Base-by-base conservation (phyloP, 1,284 basidiomycete species). In the Xerocomus nothofagi region DNA sequence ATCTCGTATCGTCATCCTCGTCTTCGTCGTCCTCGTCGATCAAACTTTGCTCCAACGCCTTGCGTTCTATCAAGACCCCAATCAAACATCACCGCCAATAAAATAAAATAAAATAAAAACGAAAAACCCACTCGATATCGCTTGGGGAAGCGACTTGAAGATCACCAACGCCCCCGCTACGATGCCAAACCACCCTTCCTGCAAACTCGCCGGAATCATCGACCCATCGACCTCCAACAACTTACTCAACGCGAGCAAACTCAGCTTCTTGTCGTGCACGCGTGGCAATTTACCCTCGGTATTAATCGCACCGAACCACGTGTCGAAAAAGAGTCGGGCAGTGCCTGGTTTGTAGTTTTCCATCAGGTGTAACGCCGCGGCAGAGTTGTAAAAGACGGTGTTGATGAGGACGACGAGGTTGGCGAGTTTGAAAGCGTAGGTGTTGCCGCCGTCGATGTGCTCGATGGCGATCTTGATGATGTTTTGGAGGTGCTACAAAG, bases 241-340 rank as follows among this genome's bases (percentile, higher is more conserved):
- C 33, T 82, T 81, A 56, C 84, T 89, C 53, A 95, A 71, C 9
- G 91, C 82, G 51, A 90, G 67, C 44, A 93, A 80, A 54, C 81
- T 82, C 49, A 96, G 74, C 69, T 91, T 93, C 79, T 93, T 93
- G 69, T 95, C 92, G 66, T 96, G 91, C 32, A 95, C 91, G n/a
- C 91, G 80, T 3, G 88, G 88, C 38, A 93, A 76, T 42, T 77
- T 79, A 26, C 75, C 72, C 20, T 82, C 75, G 41, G 73, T 71
- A 49, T 80, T 82, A 66, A 93, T 87, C 14, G 81, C 79, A 8
- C 70, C 78, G 60, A 91, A 91, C 86, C 91, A 93, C 54, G 76
- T 76, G 59, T 89, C 82, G 63, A 96, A 93, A 75, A 95, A 91
- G 15, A 68, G 60, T 36, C 81, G 81, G 1, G 85, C 79, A 14